Base-by-base conservation (phyloP, 2,329 filamentous ascomycete species). In the Tolypocladium inflatum region DNA sequence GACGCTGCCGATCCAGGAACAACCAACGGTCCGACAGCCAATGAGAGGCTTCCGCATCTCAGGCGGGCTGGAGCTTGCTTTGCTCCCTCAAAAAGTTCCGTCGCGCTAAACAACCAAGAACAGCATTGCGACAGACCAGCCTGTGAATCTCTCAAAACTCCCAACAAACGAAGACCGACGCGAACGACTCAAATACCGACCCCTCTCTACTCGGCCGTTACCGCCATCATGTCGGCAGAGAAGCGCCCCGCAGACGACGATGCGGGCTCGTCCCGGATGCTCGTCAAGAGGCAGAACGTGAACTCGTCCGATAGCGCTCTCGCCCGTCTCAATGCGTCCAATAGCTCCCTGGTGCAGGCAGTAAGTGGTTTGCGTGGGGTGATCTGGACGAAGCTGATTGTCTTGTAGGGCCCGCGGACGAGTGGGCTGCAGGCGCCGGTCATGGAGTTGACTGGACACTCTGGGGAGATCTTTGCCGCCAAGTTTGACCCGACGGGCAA, bases 181-280 rank as follows among this genome's bases (percentile, higher is more conserved):
- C 48, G 30, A 35, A n/a, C 26, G 30, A n/a, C 30, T 21, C 4
- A 2, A 13, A 35, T 9, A 35, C 9, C 55, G 55, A 57, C 2
- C 7, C 0, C n/a, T 4, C 11, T 48, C 3, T 23, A n/a, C 42
- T 43, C 43, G 41, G n/a, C 45, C 33, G 43, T 52, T 3, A 3
- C 19, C 51, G 39, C 42, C 65, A 70, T n/a, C 60, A 97, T 96
- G 92, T 91, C 91, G 39, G 83, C 89, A 62, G 92, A 96, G 75
- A 97, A 99, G 77, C 85, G 94, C 70, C 89, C 91, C 60, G 91
- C 92, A n/a, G 86, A 89, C 61, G 88, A 89, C 65, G 88, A 90
- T 60, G 93, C 93, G 65, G 84, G 87, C 66, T 85, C 85, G 30
- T 85, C 86, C 54, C 90, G 96, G 73, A 81, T 93, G 65, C 84